Evolutionary conservation across 164 flowering plant genomes (phyloP).

Genomic region (Vitis rupestris): DNA sequence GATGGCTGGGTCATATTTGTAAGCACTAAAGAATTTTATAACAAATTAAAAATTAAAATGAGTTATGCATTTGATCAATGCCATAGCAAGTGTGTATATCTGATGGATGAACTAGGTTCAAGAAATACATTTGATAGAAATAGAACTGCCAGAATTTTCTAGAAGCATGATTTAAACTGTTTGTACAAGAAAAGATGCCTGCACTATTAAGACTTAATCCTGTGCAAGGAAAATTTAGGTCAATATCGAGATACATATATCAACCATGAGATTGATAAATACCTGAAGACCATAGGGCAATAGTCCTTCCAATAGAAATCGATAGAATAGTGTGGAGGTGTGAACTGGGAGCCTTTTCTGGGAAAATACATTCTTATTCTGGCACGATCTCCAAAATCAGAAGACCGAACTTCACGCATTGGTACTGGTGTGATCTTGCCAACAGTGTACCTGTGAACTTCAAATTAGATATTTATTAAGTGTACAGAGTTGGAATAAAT

Average conservation of each 20-base stretch:
- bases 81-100: too few species aligned
- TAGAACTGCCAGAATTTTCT: too few species aligned
- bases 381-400: conserved; percentile 92
- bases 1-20: too few species aligned
- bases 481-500: background rate
- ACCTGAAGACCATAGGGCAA: conserved; percentile 99
- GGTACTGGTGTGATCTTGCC: conserved; percentile 98
- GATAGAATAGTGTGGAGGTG: conserved; percentile 83
- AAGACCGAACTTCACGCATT: conserved; percentile 81
- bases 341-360: conserved; percentile 75
- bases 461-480: conserved; percentile 12
- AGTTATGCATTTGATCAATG: too few species aligned
- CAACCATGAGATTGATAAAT: conserved; percentile 9
- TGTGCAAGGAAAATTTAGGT: background rate
- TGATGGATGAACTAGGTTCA: too few species aligned
- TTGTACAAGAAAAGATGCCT: too few species aligned
- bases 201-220: too few species aligned
- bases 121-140: too few species aligned
- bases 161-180: too few species aligned
- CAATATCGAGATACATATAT: background rate
- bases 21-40: too few species aligned
- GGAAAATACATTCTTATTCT: conserved; percentile 92
- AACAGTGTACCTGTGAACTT: conserved; percentile 82
- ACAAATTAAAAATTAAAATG: too few species aligned
- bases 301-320: conserved; percentile 95